phyloP scores from a whole-genome alignment of 2,329 filamentous ascomycete species.

The Pezicula carpinea region DNA sequence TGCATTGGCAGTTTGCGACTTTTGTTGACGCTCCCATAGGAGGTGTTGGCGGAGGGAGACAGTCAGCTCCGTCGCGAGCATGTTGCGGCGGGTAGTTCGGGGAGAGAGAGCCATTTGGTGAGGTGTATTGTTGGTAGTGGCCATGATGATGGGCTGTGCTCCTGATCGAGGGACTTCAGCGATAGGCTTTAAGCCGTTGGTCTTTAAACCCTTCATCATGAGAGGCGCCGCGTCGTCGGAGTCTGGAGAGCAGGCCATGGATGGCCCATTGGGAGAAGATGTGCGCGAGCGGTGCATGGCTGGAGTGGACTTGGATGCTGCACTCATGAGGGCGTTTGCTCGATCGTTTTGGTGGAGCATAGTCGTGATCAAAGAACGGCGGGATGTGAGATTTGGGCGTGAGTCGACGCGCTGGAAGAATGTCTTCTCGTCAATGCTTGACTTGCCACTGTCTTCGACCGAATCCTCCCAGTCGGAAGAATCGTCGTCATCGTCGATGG shows the following conservation, averaged over 20 bases:
- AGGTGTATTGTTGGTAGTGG: slow-evolving; percentile 51
- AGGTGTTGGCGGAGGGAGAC: slow-evolving; percentile 89
- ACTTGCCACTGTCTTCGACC: slow-evolving; percentile 75
- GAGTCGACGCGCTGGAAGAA: slow-evolving; percentile 92
- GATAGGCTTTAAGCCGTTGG: slow-evolving; percentile 25
- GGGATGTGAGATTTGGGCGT: slow-evolving; percentile 75
- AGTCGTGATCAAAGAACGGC: slow-evolving; percentile 83
- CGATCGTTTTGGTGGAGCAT: slow-evolving; percentile 80
- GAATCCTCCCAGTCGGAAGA: slow-evolving; percentile 57
- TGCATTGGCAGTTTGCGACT: slow-evolving; percentile 82
- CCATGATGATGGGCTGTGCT: slow-evolving; percentile 74
- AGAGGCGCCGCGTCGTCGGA: slow-evolving; percentile 38
- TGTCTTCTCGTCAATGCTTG: slow-evolving; percentile 73
- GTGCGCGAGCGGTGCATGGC: slow-evolving; percentile 54
- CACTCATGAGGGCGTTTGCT: slow-evolving; percentile 62
- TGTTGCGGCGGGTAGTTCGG: slow-evolving; percentile 86
- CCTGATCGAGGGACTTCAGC: slow-evolving; percentile 51
- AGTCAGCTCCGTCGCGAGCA: slow-evolving; percentile 91
- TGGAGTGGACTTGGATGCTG: slow-evolving; percentile 47
- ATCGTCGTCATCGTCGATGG: slow-evolving; percentile 68
- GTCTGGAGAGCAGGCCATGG: slow-evolving; percentile 47
- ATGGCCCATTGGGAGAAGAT: slow-evolving; percentile 65
- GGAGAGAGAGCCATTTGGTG: slow-evolving; percentile 80
- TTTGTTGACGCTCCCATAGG: slow-evolving; percentile 92
- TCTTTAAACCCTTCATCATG: slow-evolving; percentile 42